phyloP scores from a whole-genome alignment of 441 rosid species.

The Manihot esculenta region DNA sequence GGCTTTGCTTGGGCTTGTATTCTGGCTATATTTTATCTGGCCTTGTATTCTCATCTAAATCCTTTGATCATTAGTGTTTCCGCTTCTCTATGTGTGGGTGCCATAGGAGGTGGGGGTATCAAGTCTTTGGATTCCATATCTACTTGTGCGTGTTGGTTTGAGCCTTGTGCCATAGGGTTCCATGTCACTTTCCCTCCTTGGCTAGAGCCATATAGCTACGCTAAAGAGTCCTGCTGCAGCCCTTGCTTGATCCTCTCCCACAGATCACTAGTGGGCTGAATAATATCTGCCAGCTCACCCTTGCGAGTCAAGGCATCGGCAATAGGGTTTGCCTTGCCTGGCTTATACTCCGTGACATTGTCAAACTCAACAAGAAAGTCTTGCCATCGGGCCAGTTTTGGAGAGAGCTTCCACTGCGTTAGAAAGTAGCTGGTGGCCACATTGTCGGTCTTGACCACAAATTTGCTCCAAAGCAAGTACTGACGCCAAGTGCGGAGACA shows the following conservation, averaged over 20 bases:
- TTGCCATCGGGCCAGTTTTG: neutral
- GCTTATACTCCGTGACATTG: neutral
- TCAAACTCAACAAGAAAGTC: neutral
- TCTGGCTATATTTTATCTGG: no score
- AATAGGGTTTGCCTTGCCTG: neutral
- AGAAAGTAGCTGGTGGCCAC: neutral
- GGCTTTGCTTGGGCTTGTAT: no score
- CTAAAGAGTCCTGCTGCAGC: neutral
- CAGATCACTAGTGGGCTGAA: neutral
- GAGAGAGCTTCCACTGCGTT: neutral
- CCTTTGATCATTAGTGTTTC: no score
- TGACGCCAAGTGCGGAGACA: neutral
- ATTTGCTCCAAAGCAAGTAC: neutral
- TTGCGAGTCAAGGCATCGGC: neutral
- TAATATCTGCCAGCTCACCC: neutral
- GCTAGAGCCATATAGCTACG: neutral
- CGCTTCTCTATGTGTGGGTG: no score
- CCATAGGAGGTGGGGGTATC: no score
- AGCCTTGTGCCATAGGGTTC: no score
- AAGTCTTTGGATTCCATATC: no score
- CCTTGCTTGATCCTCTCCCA: neutral
- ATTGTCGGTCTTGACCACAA: no score
- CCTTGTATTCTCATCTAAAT: no score
- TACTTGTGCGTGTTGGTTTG: no score
- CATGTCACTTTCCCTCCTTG: neutral